Conservation (phyloP, 83 land plant genomes). For the Diphasiastrum complanatum region DNA sequence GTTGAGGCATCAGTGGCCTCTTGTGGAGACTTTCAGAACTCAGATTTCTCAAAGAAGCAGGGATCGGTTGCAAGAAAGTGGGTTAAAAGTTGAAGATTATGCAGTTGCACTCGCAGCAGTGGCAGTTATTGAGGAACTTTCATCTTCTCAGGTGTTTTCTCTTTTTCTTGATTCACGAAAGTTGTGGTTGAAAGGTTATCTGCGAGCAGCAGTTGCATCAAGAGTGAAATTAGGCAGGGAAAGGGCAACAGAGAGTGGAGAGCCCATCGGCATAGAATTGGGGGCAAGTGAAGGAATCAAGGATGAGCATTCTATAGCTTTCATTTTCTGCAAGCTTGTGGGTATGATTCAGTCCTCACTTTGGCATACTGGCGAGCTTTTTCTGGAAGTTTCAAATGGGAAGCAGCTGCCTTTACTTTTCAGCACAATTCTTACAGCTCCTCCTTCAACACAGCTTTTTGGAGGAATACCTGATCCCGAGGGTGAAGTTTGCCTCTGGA, state of each 20-base stretch:
- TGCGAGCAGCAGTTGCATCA: slow-evolving; percentile 19
- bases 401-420: slow-evolving; percentile 72
- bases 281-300: background rate
- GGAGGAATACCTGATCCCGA: slow-evolving; percentile 97
- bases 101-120: slow-evolving; percentile 86
- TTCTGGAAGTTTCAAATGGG: slow-evolving; percentile 64
- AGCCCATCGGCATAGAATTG: background rate
- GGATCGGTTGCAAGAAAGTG: slow-evolving; percentile 59
- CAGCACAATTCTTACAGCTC: slow-evolving; percentile 60
- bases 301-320: slow-evolving; percentile 22
- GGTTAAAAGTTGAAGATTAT: slow-evolving; percentile 35
- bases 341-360: slow-evolving; percentile 56
- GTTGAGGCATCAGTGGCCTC: slow-evolving; percentile 81
- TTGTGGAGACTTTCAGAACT: slow-evolving; percentile 72
- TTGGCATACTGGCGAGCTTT: slow-evolving; percentile 80
- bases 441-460: slow-evolving; percentile 89
- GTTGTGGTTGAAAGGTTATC: slow-evolving; percentile 53
- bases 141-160: slow-evolving; percentile 48
- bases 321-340: slow-evolving; percentile 48
- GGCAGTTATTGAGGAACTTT: slow-evolving; percentile 77
- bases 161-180: slow-evolving; percentile 71
- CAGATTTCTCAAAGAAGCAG: slow-evolving; percentile 89
- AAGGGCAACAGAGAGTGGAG: background rate
- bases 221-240: slow-evolving; percentile 3
- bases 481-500: slow-evolving; percentile 80